Evolutionary conservation across 139 green algal species (phyloP).

Genomic region (Yamagishiella unicocca): DNA sequence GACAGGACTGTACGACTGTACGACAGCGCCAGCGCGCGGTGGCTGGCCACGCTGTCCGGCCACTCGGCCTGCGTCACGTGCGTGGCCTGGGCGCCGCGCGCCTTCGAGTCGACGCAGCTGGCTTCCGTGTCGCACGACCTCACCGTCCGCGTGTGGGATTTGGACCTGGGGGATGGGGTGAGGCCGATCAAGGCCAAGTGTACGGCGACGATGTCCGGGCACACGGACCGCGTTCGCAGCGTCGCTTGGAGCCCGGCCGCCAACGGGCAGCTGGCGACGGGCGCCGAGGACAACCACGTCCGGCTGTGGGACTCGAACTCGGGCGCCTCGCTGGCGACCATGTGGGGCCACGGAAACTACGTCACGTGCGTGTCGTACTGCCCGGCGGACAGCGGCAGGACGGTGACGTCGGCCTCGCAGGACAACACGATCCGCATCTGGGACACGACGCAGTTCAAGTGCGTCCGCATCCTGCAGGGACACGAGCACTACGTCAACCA

Average conservation of each 20-base stretch:
- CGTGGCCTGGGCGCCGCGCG: neutral
- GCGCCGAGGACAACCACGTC: slow-evolving; percentile 23
- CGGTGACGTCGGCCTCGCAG: neutral
- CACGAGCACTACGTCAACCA: slow-evolving; percentile 30
- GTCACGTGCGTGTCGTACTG: slow-evolving; percentile 31
- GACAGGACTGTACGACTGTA: slow-evolving; percentile 14
- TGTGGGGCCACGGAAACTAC: slow-evolving; percentile 36
- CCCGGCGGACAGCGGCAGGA: neutral
- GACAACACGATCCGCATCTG: slow-evolving; percentile 6
- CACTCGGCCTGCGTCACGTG: slow-evolving; percentile 28
- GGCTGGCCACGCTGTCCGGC: neutral
- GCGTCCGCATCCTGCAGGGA: neutral
- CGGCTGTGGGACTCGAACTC: neutral
- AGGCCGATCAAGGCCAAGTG: neutral
- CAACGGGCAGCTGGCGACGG: neutral
- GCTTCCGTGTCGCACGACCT: slow-evolving; percentile 11
- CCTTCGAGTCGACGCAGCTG: neutral
- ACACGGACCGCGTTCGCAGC: slow-evolving; percentile 28
- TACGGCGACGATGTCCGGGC: neutral
- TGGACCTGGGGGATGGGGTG: neutral
- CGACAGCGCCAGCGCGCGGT: neutral
- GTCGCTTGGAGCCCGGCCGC: slow-evolving; percentile 12
- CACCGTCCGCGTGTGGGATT: neutral
- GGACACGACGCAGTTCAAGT: neutral
- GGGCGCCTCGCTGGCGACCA: neutral